These are phyloP conservation scores for Zanthoxylum bungeanum DNA, from an alignment of 345 rosid genomes.

Conservation along the genomic window DNA sequence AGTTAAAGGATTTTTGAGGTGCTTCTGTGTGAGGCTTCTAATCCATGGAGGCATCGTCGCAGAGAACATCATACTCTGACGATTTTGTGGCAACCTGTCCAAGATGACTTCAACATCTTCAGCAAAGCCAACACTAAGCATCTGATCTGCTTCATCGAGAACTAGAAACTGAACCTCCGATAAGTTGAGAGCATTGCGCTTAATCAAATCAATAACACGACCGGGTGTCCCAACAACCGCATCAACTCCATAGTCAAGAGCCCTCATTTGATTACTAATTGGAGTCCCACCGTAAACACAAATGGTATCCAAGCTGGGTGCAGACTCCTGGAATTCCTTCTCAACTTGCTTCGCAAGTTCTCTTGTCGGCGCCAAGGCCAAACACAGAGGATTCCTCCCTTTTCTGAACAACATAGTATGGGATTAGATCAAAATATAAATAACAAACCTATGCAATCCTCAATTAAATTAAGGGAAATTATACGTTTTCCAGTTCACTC, in stretches of 20 bases:
- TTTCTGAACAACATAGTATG: constrained; percentile 31
- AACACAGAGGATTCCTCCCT: constrained; percentile 84
- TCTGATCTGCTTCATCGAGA: constrained; percentile 98
- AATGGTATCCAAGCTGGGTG: constrained; percentile 72
- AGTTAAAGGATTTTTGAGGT: constrained; percentile 69
- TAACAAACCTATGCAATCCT: too few relatives aligned
- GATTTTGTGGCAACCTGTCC: constrained; percentile 59
- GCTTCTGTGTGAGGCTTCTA: constrained; percentile 61
- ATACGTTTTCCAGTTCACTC: too few relatives aligned
- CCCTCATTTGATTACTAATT: constrained; percentile 59
- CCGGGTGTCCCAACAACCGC: constrained; percentile 97
- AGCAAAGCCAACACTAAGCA: constrained; percentile 96
- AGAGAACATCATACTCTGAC: constrained; percentile 94
- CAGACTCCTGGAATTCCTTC: constrained; percentile 81
- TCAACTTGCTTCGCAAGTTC: constrained; percentile 97
- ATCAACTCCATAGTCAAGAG: constrained; percentile 83
- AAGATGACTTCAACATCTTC: constrained; percentile 87
- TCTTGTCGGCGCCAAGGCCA: constrained; percentile 93
- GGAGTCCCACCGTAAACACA: constrained; percentile 97
- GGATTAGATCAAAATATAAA: not conserved
- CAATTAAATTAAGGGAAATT: too few relatives aligned
- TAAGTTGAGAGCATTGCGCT: constrained; percentile 76
- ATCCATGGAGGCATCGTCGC: constrained; percentile 98
- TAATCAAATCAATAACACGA: constrained; percentile 86
- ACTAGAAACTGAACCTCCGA: constrained; percentile 80